These are phyloP conservation scores for Amanita rimosa DNA, from an alignment of 768 basidiomycete species.

Conservation along the genomic window DNA sequence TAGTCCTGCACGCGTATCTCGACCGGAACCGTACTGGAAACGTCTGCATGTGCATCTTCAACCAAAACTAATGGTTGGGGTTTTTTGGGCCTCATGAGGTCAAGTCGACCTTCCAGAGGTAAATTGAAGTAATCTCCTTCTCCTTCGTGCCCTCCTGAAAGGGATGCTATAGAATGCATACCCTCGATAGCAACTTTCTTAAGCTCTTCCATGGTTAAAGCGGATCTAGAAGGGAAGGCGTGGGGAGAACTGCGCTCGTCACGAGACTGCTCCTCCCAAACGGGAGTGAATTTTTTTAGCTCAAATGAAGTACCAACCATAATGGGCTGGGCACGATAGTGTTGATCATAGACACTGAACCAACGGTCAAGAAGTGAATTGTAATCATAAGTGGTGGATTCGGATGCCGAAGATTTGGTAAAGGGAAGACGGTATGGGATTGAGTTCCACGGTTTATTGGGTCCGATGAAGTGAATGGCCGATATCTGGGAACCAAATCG, in stretches of 20 bases:
- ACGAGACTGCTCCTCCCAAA: conserved; percentile 47
- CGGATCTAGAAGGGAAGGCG: conserved; percentile 16
- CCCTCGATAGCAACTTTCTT: conserved; percentile 52
- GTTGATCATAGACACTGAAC: conserved; percentile 82
- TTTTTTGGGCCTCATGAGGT: conserved; percentile 61
- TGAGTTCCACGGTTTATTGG: conserved; percentile 90
- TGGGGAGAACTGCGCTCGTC: neutral
- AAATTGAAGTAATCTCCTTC: conserved; percentile 72
- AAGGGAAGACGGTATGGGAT: conserved; percentile 59
- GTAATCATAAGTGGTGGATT: conserved; percentile 53
- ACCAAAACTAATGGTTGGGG: conserved; percentile 5
- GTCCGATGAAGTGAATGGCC: conserved; percentile 88
- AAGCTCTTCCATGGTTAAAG: conserved; percentile 54
- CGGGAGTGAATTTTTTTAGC: conserved; percentile 56
- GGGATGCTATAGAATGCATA: conserved; percentile 21
- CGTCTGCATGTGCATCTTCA: conserved; percentile 9
- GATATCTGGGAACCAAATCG: conserved; percentile 84
- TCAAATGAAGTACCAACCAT: conserved; percentile 40
- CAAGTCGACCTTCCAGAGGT: conserved; percentile 82
- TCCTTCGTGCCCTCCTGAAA: conserved; percentile 16
- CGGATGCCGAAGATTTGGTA: conserved; percentile 15
- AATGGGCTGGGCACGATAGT: conserved; percentile 57
- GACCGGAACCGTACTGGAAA: conserved; percentile 6
- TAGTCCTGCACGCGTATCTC: conserved; percentile 3
- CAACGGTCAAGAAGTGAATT: conserved; percentile 79